A percentile compares a stretch with the other conserved stretches of the same genome.
Evolutionary conservation across 2,329 filamentous ascomycete genomes (phyloP).

Genomic region (Lachnellula cervina): DNA sequence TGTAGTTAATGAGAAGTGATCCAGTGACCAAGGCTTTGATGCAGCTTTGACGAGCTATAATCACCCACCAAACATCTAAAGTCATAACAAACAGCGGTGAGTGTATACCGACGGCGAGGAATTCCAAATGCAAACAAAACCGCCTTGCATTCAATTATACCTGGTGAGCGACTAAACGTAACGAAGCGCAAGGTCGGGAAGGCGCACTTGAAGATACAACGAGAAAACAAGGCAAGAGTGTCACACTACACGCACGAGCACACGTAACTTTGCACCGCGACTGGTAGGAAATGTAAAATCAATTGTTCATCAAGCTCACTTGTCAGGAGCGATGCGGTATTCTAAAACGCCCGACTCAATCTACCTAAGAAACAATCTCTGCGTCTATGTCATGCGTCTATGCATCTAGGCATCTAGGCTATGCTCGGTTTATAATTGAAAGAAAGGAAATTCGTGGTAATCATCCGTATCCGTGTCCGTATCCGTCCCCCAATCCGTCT

Average conservation of each 20-base stretch:
- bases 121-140: too few relatives aligned
- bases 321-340: slow-evolving; percentile 1
- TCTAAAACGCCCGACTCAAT: slow-evolving; percentile 3
- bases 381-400: neutral
- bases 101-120: too few relatives aligned
- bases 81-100: too few relatives aligned
- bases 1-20: too few relatives aligned
- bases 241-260: neutral
- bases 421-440: neutral
- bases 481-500: slow-evolving; percentile 18
- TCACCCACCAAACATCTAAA: too few relatives aligned
- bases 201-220: neutral
- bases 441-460: slow-evolving; percentile 4
- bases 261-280: neutral
- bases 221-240: neutral
- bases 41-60: too few relatives aligned
- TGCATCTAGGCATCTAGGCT: neutral
- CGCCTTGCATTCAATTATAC: too few relatives aligned
- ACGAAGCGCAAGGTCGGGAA: too few relatives aligned
- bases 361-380: neutral
- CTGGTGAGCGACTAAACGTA: too few relatives aligned
- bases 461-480: neutral
- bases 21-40: too few relatives aligned
- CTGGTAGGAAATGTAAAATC: neutral
- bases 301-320: slow-evolving; percentile 3